A percentile compares a stretch with the other conserved stretches of the same genome.
phyloP scores from a whole-genome alignment of 306 rosid species.

The Prunus mongolica region DNA sequence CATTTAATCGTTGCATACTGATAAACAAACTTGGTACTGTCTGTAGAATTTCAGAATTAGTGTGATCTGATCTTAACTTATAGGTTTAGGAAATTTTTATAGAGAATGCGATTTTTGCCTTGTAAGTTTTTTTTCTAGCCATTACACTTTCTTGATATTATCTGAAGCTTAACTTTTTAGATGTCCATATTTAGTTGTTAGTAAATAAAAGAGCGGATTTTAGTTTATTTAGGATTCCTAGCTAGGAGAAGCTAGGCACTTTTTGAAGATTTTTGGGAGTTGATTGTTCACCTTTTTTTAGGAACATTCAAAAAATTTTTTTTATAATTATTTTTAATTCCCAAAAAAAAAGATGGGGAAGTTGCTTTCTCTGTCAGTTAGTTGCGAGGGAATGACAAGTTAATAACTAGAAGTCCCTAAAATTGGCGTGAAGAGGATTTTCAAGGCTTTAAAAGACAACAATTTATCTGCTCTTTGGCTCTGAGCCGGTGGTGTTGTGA shows the following conservation, averaged over 20 bases:
- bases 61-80: not conserved
- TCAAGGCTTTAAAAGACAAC: not conserved
- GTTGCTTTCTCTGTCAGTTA: not conserved
- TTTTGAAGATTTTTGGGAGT: not conserved
- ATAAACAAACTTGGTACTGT: not conserved
- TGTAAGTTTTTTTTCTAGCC: not conserved
- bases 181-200: not conserved
- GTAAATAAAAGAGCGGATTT: not conserved
- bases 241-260: not conserved
- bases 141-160: not conserved
- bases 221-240: not conserved
- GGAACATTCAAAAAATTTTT: too few relatives aligned
- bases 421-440: not conserved
- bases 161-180: not conserved
- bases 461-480: conserved; percentile 1
- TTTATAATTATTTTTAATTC: too few relatives aligned
- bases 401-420: not conserved
- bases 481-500: not conserved
- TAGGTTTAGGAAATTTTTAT: not conserved
- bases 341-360: not conserved
- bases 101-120: not conserved
- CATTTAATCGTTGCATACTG: not conserved
- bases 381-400: not conserved
- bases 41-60: not conserved
- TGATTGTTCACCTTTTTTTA: too few relatives aligned